Base-by-base conservation (phyloP, 345 rosid species). In the Linum trigynum region DNA sequence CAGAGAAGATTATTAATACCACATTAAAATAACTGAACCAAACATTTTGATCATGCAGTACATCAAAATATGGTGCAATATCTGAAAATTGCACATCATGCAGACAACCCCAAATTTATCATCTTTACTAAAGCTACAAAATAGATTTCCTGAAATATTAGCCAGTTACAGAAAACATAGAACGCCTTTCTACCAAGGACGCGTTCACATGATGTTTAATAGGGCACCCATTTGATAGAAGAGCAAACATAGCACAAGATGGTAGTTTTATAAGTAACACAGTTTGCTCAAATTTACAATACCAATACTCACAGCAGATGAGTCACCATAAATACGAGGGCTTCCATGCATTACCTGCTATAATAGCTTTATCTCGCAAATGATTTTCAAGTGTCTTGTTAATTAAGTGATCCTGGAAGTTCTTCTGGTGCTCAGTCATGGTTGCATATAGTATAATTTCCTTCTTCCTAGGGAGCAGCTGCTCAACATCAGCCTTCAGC, bases 401-500 rank as follows among this genome's bases (percentile, higher is more conserved):
- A 58, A 90, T 74, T 55, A 94, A 80, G 82, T 86, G 99, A 57
- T 88, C 90, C 82, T 94, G 99, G 69, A 86, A 86, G 50, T 84
- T 83, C 75, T 75, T 90, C 71, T 94, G 99, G 76, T 88, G 78
- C 59, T 77, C 91, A 38, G 99, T 84, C 87, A 94, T 53, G 38
- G 89, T 81, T 68, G 99, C 97, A 74, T 94, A 94, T 42, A 94
- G 35, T 68, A 94, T 85, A 39, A 94, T 90, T 84, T 94, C 99
- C 67, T 94, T 94, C 71, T 94, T 94, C 3, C 85, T 82, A 40
- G 97, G 99, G 57, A 94, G 99, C 76, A 70, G 76, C 77, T 71
- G 85, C 80, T 94, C 99, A 55, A 94, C 99, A 62, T 94, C 99
- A 80, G 86, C 61, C 68, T 94, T 94, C 96, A 94, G 75, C 76